A percentile compares a stretch with the other conserved stretches of the same genome.
These are phyloP conservation scores for Nemania bipapillata DNA, from an alignment of 2,329 filamentous ascomycete species.

Conservation along the genomic window DNA sequence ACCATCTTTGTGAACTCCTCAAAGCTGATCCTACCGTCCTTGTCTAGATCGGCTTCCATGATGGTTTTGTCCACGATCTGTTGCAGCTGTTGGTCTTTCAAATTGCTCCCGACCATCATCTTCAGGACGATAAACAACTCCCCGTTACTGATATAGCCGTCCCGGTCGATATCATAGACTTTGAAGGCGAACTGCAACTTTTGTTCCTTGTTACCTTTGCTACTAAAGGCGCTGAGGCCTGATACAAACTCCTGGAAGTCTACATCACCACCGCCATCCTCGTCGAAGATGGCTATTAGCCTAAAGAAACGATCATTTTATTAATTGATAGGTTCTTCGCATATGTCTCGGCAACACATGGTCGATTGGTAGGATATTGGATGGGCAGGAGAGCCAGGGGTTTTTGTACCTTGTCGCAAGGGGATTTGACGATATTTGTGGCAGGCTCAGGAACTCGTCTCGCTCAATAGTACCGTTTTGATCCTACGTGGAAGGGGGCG, in stretches of 20 bases:
- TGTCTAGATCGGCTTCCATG: conserved; percentile 97
- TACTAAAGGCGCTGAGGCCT: conserved; percentile 92
- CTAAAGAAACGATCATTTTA: conserved; percentile 55
- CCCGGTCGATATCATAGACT: conserved; percentile 98
- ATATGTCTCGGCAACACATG: neutral
- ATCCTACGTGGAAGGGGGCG: conserved; percentile 67
- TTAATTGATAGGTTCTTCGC: conserved; percentile 13
- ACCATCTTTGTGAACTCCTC: conserved; percentile 99
- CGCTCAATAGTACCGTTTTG: conserved; percentile 98
- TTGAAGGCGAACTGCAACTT: conserved; percentile 98
- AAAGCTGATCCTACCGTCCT: conserved; percentile 98
- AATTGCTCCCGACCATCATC: conserved; percentile 99
- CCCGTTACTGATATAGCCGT: conserved; percentile 98
- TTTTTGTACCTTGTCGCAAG: conserved; percentile 83
- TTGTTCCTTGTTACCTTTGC: conserved; percentile 98
- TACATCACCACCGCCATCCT: conserved; percentile 96
- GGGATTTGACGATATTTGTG: conserved; percentile 97
- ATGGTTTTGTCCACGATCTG: conserved; percentile 99
- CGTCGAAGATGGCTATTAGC: conserved; percentile 99
- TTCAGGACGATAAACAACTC: conserved; percentile 99
- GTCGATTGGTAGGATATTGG: conserved; percentile 10
- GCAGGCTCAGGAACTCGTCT: conserved; percentile 95
- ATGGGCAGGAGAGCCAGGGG: neutral
- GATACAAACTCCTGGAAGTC: conserved; percentile 99
- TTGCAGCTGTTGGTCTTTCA: conserved; percentile 98